phyloP scores from a whole-genome alignment of 108 stramenopile genomes.

The Cyclotella kingstonii region DNA sequence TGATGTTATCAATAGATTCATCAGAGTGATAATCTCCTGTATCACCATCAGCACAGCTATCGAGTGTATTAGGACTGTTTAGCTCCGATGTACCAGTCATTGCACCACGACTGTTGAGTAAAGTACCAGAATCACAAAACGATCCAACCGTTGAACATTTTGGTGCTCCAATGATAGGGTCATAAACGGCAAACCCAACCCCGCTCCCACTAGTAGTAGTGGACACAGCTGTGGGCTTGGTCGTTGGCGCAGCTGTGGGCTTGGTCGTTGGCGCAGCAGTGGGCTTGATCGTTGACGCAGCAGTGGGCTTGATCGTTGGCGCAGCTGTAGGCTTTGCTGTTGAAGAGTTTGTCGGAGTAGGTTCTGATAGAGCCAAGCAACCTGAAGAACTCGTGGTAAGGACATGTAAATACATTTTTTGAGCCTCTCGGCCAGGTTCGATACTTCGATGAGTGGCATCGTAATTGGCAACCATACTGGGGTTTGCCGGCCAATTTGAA shows the following conservation, averaged over 20 bases:
- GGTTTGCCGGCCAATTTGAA: background rate
- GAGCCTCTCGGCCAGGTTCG: slow-evolving; percentile 10
- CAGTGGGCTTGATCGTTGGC: too few relatives aligned
- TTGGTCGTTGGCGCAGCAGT: background rate
- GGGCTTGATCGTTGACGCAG: too few relatives aligned
- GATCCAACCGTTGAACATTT: background rate
- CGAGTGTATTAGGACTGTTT: slow-evolving; percentile 18
- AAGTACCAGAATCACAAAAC: background rate
- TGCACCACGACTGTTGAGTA: slow-evolving; percentile 16
- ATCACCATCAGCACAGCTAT: slow-evolving; percentile 17
- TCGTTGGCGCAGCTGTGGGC: background rate
- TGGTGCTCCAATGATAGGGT: background rate
- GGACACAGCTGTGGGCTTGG: background rate
- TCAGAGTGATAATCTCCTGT: slow-evolving; percentile 8
- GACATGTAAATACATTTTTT: slow-evolving; percentile 13
- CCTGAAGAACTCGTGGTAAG: background rate
- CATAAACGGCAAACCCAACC: background rate
- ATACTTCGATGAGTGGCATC: background rate
- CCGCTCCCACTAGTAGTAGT: background rate
- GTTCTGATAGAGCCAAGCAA: background rate
- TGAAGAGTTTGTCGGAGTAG: background rate
- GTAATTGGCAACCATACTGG: slow-evolving; percentile 2
- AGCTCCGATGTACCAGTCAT: background rate
- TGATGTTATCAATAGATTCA: slow-evolving; percentile 25
- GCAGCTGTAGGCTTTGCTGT: background rate